Evolutionary conservation across 1,284 basidiomycete genomes (phyloP).

Genomic region (Ceratobasidium sp.): DNA sequence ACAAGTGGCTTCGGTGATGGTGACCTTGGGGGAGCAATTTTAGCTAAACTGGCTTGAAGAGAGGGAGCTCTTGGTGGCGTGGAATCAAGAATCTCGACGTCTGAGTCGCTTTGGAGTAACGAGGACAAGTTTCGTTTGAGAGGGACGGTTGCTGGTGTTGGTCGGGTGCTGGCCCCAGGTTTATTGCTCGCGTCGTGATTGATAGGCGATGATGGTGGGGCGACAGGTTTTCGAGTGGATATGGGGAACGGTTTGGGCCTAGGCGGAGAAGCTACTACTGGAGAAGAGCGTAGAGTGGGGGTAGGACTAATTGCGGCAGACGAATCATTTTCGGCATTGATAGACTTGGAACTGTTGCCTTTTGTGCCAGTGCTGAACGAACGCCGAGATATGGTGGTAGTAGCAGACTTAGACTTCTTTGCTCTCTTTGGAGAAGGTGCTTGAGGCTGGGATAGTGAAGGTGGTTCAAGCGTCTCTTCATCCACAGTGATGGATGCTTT

Average conservation of each 20-base stretch:
- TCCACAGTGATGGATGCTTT: neutral
- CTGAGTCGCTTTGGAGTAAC: constrained; percentile 56
- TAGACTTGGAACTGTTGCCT: neutral
- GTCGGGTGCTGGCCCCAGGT: constrained; percentile 70
- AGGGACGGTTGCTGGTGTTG: constrained; percentile 44
- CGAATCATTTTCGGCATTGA: constrained; percentile 49
- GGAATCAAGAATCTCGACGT: constrained; percentile 60
- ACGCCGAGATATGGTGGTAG: neutral
- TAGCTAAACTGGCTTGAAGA: constrained; percentile 47
- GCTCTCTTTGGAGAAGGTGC: constrained; percentile 21
- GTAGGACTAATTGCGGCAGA: constrained; percentile 53
- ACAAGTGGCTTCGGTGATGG: neutral
- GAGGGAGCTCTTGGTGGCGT: constrained; percentile 56
- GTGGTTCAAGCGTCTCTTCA: neutral
- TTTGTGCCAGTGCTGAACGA: constrained; percentile 18
- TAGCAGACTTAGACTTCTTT: constrained; percentile 36
- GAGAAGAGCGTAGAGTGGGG: constrained; percentile 29
- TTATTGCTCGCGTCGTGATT: constrained; percentile 52
- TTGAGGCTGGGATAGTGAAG: constrained; percentile 27
- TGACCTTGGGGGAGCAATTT: neutral
- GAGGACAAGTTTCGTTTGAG: constrained; percentile 25
- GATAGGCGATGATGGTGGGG: constrained; percentile 22
- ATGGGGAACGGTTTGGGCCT: constrained; percentile 26
- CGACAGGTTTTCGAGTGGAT: constrained; percentile 9
- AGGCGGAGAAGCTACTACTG: neutral